Evolutionary conservation across 2,329 filamentous ascomycete species (phyloP).

Genomic region (Akanthomyces lecanii): DNA sequence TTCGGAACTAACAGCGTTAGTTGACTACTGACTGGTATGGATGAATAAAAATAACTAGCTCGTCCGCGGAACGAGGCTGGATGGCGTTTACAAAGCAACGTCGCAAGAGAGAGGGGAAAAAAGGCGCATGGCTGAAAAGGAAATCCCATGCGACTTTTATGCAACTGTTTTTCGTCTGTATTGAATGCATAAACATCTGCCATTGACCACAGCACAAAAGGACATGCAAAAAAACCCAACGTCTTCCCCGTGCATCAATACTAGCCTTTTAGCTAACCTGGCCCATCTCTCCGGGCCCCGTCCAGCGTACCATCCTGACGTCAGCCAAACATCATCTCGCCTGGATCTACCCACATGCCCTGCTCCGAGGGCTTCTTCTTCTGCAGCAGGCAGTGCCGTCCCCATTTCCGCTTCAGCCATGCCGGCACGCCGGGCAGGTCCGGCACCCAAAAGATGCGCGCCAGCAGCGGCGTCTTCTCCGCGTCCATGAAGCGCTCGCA

Average conservation of each 20-base stretch:
- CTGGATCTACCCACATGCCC: conserved; percentile 18
- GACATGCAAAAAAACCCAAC: background rate
- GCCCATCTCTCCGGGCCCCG: background rate
- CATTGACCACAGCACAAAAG: background rate
- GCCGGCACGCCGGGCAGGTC: conserved; percentile 65
- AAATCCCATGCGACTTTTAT: background rate
- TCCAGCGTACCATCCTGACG: conserved; percentile 6
- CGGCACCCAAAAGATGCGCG: conserved; percentile 79
- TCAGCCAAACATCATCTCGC: conserved; percentile 20
- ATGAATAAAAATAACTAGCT: background rate
- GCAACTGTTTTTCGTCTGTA: background rate
- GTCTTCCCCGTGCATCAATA: background rate
- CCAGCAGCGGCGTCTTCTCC: conserved; percentile 65
- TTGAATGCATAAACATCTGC: background rate
- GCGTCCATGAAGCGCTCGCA: conserved; percentile 82
- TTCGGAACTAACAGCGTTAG: background rate
- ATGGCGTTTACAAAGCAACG: conserved; percentile 2
- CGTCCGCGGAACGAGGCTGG: background rate
- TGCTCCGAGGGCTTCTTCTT: conserved; percentile 37
- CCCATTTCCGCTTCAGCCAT: conserved; percentile 72
- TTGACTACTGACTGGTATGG: background rate
- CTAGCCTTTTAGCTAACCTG: background rate
- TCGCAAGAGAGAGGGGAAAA: background rate
- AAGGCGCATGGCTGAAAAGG: background rate
- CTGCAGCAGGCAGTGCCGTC: conserved; percentile 77